Evolutionary conservation across 1,284 basidiomycete genomes (phyloP).

Genomic region (Cutaneotrichosporon arboriforme): DNA sequence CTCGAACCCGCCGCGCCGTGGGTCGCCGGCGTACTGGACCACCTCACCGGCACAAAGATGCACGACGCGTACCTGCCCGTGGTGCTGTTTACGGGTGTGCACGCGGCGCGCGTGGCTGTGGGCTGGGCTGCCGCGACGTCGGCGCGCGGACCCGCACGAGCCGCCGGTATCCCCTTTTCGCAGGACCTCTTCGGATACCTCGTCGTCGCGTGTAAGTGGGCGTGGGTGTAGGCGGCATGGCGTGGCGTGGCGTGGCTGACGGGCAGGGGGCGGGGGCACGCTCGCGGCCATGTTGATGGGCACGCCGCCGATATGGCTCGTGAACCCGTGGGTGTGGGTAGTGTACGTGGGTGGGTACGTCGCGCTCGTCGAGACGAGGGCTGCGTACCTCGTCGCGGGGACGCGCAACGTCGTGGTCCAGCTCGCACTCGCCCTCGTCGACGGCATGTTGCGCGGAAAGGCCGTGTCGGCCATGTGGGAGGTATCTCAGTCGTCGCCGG

Average conservation of each 20-base stretch:
- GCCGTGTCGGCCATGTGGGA: slow-evolving; percentile 25
- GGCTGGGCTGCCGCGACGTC: slow-evolving; percentile 36
- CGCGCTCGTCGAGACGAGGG: slow-evolving; percentile 27
- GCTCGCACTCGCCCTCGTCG: slow-evolving; percentile 25
- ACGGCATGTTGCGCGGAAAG: slow-evolving; percentile 33
- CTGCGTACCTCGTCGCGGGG: slow-evolving; percentile 23
- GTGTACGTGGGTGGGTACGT: slow-evolving; percentile 33
- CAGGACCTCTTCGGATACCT: slow-evolving; percentile 42
- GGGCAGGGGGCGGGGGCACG: slow-evolving; percentile 43
- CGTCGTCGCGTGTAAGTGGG: slow-evolving; percentile 35
- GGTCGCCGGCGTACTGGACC: slow-evolving; percentile 22
- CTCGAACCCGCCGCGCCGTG: too few relatives aligned
- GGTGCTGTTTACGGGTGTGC: slow-evolving; percentile 30
- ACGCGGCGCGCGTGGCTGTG: slow-evolving; percentile 32
- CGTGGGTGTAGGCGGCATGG: background rate
- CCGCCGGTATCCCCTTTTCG: slow-evolving; percentile 10
- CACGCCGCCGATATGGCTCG: slow-evolving; percentile 40
- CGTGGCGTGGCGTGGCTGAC: background rate
- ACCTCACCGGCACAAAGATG: slow-evolving; percentile 29
- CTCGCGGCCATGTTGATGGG: slow-evolving; percentile 31
- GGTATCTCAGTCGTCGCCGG: slow-evolving; percentile 3
- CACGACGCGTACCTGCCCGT: slow-evolving; percentile 35
- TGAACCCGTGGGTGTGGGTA: slow-evolving; percentile 36
- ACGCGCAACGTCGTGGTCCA: slow-evolving; percentile 28
- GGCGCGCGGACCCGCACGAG: slow-evolving; percentile 9